Base-by-base conservation (phyloP, 495 filamentous ascomycete species). In the Aspergillus olivimuriae region DNA sequence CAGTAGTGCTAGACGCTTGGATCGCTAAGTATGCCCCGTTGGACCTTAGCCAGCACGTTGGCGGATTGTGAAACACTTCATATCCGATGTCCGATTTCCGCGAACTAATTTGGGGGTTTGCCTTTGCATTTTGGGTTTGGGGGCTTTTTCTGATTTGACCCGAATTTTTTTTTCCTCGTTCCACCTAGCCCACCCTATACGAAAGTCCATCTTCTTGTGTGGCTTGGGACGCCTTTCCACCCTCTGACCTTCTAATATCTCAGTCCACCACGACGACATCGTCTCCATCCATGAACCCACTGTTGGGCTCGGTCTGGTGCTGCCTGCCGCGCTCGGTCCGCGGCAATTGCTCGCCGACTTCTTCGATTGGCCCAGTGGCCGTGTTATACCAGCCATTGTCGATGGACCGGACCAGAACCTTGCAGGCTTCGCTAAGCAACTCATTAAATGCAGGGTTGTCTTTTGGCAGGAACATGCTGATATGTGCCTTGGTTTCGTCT, bases 401-500 rank as follows among this genome's bases (percentile, higher is more conserved):
- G 11, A 75, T 50, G 40, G 68, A 75, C n/a, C 51, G 51, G n/a
- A 69, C 64, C 38, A 79, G 53, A 53, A 81, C 62, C 38, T 80
- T 74, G 58, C 78, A 84, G 21, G 87, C 81, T 42, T 82, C 62
- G 31, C 78, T 72, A 6, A 80, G 66, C 59, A 97, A 69, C 23
- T 67, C 72, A 49, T 78, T 73, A 51, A 89, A 95, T 11, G 78
- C 85, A 9, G 87, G 84, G 58, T 97, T 95, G 30, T 86, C 75
- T 52, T 76, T 83, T 5, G 82, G 76, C 41, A 78, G 69, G 51
- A 97, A 97, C 89, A 97, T 95, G 37, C 75, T 77, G 66, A 85
- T 82, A 69, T 97, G 92, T 10, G 94, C 91, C 48, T 68, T 67
- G 6, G 79, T 78, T 68, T 98, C 92, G 45, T 95, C 88, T 20